Base-by-base conservation (phyloP, 331 rosid genomes). In the Dryas integrifolia region DNA sequence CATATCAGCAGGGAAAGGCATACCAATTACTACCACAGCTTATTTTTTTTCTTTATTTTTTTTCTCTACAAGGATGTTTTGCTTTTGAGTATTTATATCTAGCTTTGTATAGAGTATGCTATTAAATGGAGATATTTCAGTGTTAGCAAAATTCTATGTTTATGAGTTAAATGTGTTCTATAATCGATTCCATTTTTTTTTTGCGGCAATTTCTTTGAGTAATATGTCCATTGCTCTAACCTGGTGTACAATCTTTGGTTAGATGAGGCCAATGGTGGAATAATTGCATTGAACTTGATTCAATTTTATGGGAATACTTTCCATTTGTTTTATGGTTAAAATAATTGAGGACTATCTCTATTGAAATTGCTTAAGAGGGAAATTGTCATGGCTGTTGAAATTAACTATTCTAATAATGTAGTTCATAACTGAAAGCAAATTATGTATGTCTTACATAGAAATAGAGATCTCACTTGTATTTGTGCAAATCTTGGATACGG, bases 331-430 rank as follows among this genome's bases (percentile, higher is more conserved):
- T 14, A 56, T 18, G 21, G 9, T 58, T 10, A 26, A 30, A 59
- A 59, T 30, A 59, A 39, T 35, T 16, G 38, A 60, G 44, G 24
- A 35, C 13, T 60, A 24, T 39, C 21, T 35, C 45, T 60, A 18
- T 18, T 60, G 65, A 18, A 60, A 60, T 60, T 18, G 65, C 46
- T 60, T 60, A n/a, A n/a, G n/a, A 38, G 38, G 46, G 44, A 7
- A 59, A 59, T 38, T 38, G 38, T 38, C 21, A 59, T 0, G 45
- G 43, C 53, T 49, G 5, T 16, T 10, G 65, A 59, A 59, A n/a
- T 52, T 52, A 15, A 12, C 58, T 15, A 15, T 52, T 24, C 26
- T 52, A 2, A 15, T 49, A 12, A 49, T 49, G 53, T 15, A 11
- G 6, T 52, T 15, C 24, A n/a, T 52, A 24, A 52, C 26, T 52